Conservation (phyloP, 2,329 filamentous ascomycete species). For the Fonsecaea multimorphosa region DNA sequence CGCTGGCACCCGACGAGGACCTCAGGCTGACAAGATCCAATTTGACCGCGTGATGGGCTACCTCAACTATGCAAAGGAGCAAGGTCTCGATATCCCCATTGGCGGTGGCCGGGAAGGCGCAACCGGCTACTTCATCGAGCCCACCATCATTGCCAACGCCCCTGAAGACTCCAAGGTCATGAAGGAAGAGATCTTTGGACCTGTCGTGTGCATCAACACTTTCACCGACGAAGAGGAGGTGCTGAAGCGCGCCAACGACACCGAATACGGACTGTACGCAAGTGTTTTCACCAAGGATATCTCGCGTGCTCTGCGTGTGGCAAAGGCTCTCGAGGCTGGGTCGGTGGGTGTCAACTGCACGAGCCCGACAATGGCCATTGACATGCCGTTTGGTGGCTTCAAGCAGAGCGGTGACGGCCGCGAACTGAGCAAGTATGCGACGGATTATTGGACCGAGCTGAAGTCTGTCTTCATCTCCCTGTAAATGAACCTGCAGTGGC, state of each 20-base stretch:
- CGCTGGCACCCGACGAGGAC: conserved; percentile 61
- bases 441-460: conserved; percentile 66
- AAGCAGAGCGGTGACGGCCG: conserved; percentile 44
- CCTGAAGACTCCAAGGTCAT: conserved; percentile 63
- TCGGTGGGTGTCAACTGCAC: conserved; percentile 66
- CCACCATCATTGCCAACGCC: conserved; percentile 65
- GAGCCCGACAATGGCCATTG: conserved; percentile 35
- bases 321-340: conserved; percentile 61
- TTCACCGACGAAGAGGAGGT: conserved; percentile 69
- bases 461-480: conserved; percentile 53
- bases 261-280: conserved; percentile 61
- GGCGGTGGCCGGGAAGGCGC: conserved; percentile 54
- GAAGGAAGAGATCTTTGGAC: conserved; percentile 66
- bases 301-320: conserved; percentile 58
- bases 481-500: conserved; percentile 15
- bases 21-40: conserved; percentile 70
- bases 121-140: conserved; percentile 64
- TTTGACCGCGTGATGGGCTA: conserved; percentile 65
- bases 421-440: conserved; percentile 47
- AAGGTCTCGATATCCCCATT: conserved; percentile 59
- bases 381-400: conserved; percentile 47
- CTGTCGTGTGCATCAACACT: conserved; percentile 68
- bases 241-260: conserved; percentile 60
- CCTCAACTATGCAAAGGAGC: conserved; percentile 61
- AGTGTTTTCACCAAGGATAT: conserved; percentile 65